Percentiles rank a stretch among this genome's conserved stretches.
Evolutionary conservation across 1,284 basidiomycete species (phyloP).

Genomic region (Limonomyces culmigenus): DNA sequence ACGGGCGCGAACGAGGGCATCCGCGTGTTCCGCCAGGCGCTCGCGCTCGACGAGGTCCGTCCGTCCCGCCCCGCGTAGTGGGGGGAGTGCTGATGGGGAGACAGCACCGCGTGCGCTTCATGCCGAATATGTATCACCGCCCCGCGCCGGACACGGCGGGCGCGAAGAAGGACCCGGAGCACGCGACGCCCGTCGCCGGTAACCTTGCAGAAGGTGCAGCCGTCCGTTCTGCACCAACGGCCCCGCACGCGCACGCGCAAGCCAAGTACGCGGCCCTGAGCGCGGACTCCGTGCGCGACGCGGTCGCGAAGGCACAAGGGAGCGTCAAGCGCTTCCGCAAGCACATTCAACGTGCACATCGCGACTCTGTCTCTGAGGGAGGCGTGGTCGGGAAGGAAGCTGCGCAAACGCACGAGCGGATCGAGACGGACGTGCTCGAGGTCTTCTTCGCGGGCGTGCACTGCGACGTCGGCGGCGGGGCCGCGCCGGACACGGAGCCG

Average conservation of each 20-base stretch:
- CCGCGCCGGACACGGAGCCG: conserved; percentile 23
- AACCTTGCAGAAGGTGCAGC: no score
- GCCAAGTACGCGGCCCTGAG: no score
- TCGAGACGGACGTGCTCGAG: conserved; percentile 2
- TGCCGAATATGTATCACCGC: not conserved
- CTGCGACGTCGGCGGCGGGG: conserved; percentile 49
- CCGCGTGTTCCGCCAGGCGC: conserved; percentile 24
- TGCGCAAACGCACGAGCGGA: no score
- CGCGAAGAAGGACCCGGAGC: not conserved
- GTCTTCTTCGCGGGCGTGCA: conserved; percentile 3
- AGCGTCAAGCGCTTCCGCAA: no score
- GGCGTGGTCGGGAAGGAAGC: no score
- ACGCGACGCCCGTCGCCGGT: not conserved
- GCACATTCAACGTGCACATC: no score
- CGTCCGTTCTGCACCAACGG: no score
- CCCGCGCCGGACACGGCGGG: not conserved
- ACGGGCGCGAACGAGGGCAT: conserved; percentile 20
- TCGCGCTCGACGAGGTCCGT: conserved; percentile 24
- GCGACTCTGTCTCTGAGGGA: no score
- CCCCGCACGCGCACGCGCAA: not conserved
- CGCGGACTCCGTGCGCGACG: no score
- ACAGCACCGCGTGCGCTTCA: conserved; percentile 1
- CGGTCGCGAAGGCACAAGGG: no score
- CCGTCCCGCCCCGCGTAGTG: not conserved
- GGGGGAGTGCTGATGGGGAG: not conserved